These are phyloP conservation scores for Naematelia aurantialba DNA, from an alignment of 768 basidiomycete species.

Conservation along the genomic window DNA sequence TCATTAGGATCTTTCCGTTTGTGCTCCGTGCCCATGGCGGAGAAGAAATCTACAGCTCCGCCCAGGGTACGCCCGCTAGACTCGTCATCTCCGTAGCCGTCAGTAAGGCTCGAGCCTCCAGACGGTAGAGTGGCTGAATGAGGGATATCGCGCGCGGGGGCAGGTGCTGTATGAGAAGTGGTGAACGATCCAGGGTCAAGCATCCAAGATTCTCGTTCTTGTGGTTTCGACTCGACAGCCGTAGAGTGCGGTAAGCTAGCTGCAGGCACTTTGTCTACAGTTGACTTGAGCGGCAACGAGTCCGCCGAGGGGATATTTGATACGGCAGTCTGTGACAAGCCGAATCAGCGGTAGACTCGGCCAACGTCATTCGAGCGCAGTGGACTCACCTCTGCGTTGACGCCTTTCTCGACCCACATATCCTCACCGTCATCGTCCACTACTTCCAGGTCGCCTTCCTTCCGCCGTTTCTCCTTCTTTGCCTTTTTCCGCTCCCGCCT, in stretches of 20 bases:
- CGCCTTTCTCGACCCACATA: constrained; percentile 55
- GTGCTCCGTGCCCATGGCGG: constrained; percentile 75
- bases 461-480: constrained; percentile 45
- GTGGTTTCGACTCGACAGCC: constrained; percentile 56
- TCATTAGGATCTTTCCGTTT: constrained; percentile 55
- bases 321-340: constrained; percentile 24
- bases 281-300: constrained; percentile 65
- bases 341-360: constrained; percentile 3
- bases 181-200: constrained; percentile 54
- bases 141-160: constrained; percentile 27
- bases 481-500: constrained; percentile 35
- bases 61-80: constrained; percentile 55
- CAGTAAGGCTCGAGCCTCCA: constrained; percentile 35
- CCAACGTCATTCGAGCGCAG: background rate
- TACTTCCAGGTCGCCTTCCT: constrained; percentile 49
- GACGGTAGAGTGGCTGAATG: constrained; percentile 19
- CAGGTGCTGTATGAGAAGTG: constrained; percentile 15
- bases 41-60: constrained; percentile 82
- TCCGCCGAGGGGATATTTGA: constrained; percentile 72
- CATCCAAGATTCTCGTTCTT: constrained; percentile 84
- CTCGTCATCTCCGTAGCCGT: constrained; percentile 57
- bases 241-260: constrained; percentile 55
- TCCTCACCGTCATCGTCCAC: constrained; percentile 68
- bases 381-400: constrained; percentile 28
- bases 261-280: constrained; percentile 55